Evolutionary conservation across 2,329 filamentous ascomycete genomes (phyloP).

Genomic region (Neonectria ditissima): DNA sequence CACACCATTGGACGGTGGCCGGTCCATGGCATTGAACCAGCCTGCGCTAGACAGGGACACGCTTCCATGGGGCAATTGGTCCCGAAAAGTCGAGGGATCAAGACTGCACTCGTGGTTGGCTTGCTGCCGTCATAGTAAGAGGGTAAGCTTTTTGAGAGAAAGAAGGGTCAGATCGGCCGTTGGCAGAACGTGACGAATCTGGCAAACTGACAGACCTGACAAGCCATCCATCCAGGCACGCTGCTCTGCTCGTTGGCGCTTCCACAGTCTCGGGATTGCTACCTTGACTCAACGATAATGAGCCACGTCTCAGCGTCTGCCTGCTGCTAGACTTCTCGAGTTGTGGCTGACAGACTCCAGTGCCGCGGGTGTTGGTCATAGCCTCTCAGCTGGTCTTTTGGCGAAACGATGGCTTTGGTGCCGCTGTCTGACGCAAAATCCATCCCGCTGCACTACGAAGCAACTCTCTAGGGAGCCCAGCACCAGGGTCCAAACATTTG

Average conservation of each 20-base stretch:
- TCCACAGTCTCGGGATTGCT: neutral
- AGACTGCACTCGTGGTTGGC: constrained; percentile 10
- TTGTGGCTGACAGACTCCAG: neutral
- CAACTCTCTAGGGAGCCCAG: constrained; percentile 3
- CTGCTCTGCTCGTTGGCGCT: neutral
- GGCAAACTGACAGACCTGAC: neutral
- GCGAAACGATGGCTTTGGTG: constrained; percentile 29
- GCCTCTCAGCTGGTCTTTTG: constrained; percentile 20
- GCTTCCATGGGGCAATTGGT: constrained; percentile 26
- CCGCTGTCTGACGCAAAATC: constrained; percentile 27
- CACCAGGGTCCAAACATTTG: constrained; percentile 10
- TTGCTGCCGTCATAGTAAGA: constrained; percentile 12
- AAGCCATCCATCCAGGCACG: constrained; percentile 11
- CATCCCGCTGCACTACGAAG: constrained; percentile 17
- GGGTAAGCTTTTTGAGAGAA: constrained; percentile 12
- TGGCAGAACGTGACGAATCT: neutral
- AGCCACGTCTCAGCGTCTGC: constrained; percentile 5
- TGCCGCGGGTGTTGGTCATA: constrained; percentile 4
- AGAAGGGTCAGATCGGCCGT: constrained; percentile 17
- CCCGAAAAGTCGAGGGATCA: constrained; percentile 32
- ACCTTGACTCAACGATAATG: constrained; percentile 3
- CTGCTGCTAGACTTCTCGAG: neutral
- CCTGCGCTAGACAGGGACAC: constrained; percentile 47
- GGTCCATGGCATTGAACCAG: constrained; percentile 46
- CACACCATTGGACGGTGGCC: constrained; percentile 44